Evolutionary conservation across 352 stramenopile species (phyloP).

Genomic region (Elongisporangium undulatum): DNA sequence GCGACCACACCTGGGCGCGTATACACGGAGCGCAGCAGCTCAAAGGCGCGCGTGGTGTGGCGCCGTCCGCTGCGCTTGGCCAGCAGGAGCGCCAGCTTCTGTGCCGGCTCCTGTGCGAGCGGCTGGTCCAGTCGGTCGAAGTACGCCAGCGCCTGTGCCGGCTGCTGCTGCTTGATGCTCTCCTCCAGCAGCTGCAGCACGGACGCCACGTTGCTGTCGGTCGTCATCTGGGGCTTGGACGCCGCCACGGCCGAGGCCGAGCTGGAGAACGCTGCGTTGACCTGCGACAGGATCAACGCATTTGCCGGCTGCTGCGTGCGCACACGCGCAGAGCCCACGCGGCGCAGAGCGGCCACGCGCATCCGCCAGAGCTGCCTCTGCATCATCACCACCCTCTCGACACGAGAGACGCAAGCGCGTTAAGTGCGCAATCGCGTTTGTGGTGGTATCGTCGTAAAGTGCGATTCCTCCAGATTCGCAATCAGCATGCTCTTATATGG

Average conservation of each 20-base stretch:
- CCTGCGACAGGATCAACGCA: background rate
- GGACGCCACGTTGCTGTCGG: background rate
- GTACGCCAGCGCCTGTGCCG: slow-evolving; percentile 22
- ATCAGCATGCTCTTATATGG: no score
- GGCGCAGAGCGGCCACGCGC: background rate
- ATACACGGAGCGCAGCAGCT: slow-evolving; percentile 42
- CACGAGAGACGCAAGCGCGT: background rate
- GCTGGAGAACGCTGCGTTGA: background rate
- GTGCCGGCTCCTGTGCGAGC: slow-evolving; percentile 20
- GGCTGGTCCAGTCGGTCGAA: slow-evolving; percentile 34
- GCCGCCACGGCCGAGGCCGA: background rate
- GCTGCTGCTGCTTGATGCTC: slow-evolving; percentile 25
- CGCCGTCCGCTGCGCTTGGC: slow-evolving; percentile 30
- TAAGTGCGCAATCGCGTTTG: background rate
- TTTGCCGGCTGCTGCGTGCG: background rate
- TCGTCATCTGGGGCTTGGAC: background rate
- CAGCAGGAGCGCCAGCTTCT: slow-evolving; percentile 49
- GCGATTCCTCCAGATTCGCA: no score
- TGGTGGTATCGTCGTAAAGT: background rate
- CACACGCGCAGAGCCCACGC: background rate
- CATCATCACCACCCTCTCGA: background rate
- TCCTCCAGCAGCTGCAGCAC: slow-evolving; percentile 26
- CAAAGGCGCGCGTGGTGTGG: slow-evolving; percentile 21
- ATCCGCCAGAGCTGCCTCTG: background rate
- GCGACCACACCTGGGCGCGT: slow-evolving; percentile 25